phyloP scores from a whole-genome alignment of 345 rosid species.

The Arabis alpina region DNA sequence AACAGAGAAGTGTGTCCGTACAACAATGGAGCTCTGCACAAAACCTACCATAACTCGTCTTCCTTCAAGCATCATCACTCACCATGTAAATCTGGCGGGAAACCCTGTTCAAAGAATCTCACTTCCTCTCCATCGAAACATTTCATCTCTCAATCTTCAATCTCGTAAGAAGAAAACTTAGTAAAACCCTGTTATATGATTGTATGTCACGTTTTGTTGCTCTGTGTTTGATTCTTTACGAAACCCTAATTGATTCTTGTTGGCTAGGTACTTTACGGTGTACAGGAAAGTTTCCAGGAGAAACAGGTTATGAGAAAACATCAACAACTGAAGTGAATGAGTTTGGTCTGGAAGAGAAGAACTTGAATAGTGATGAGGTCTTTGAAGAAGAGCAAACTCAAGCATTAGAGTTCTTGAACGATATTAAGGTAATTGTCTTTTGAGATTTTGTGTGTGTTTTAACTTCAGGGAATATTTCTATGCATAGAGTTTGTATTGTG shows the following conservation, averaged over 20 bases:
- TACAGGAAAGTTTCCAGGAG: conserved; percentile 47
- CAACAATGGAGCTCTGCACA: conserved; percentile 54
- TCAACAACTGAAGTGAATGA: conserved; percentile 46
- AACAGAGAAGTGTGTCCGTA: neutral
- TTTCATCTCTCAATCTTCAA: conserved; percentile 29
- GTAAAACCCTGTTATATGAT: too few relatives aligned
- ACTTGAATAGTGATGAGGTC: conserved; percentile 43
- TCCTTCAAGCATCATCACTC: conserved; percentile 19
- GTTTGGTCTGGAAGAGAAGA: conserved; percentile 49
- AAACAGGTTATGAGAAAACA: conserved; percentile 54
- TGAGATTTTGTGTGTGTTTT: neutral
- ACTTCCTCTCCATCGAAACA: conserved; percentile 31
- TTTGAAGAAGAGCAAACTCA: conserved; percentile 43
- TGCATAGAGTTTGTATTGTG: neutral
- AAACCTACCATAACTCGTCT: conserved; percentile 35
- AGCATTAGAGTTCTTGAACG: conserved; percentile 53
- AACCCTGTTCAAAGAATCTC: conserved; percentile 27
- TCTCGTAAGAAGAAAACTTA: conserved; percentile 39
- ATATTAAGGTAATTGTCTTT: conserved; percentile 54
- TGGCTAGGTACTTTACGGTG: conserved; percentile 44
- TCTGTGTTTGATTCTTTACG: neutral
- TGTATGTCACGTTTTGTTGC: neutral
- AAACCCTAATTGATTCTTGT: neutral
- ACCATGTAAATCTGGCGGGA: conserved; percentile 25
- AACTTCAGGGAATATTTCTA: neutral